These are phyloP conservation scores for Chlorophyllum brunneum DNA, from an alignment of 768 basidiomycete species.

Conservation along the genomic window DNA sequence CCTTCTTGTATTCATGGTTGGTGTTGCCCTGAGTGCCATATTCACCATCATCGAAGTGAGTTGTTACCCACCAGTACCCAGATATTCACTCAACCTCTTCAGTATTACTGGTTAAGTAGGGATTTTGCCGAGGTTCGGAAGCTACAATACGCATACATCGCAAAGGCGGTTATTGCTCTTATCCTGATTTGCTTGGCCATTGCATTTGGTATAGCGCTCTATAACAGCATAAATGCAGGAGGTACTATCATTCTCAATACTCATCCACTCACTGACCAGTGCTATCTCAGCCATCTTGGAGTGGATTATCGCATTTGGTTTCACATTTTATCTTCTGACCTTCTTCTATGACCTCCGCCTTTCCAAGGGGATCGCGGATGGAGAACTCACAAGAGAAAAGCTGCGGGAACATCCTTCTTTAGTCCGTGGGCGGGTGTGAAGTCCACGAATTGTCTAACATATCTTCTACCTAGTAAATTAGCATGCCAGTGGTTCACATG, in stretches of 20 bases:
- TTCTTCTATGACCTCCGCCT: slow-evolving; percentile 70
- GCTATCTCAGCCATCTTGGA: slow-evolving; percentile 54
- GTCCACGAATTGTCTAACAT: neutral
- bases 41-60: slow-evolving; percentile 69
- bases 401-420: slow-evolving; percentile 17
- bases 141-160: slow-evolving; percentile 51
- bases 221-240: slow-evolving; percentile 40
- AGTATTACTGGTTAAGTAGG: slow-evolving; percentile 66
- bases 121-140: slow-evolving; percentile 42
- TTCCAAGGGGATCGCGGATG: slow-evolving; percentile 48
- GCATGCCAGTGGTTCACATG: too few species aligned
- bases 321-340: slow-evolving; percentile 68
- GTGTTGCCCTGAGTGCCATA: slow-evolving; percentile 67
- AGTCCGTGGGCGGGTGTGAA: slow-evolving; percentile 6
- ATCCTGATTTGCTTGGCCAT: slow-evolving; percentile 59
- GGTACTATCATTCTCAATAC: slow-evolving; percentile 26
- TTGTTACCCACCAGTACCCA: neutral
- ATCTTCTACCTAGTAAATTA: too few species aligned
- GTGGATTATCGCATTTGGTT: slow-evolving; percentile 71
- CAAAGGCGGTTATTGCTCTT: slow-evolving; percentile 57
- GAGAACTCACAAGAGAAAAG: slow-evolving; percentile 36
- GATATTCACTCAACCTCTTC: neutral
- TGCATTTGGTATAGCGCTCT: slow-evolving; percentile 56
- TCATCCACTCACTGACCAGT: neutral
- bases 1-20: slow-evolving; percentile 69